Base-by-base conservation (phyloP, 768 basidiomycete genomes). In the Clitopilus passeckerianus region DNA sequence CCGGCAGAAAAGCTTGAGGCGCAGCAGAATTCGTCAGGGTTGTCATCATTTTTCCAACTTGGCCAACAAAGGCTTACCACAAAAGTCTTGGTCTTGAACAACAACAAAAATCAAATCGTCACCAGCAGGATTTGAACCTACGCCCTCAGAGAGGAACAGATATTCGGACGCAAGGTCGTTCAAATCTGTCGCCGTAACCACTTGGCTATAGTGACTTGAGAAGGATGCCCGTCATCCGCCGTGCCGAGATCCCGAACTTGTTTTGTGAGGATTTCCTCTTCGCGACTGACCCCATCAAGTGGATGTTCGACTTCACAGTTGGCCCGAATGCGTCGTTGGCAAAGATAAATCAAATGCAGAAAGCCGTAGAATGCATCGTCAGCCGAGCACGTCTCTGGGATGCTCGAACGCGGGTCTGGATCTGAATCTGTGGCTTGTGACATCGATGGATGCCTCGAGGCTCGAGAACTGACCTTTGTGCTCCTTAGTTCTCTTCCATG, bases 151-250 rank as follows among this genome's bases (percentile, higher is more conserved):
- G 57, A 58, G 57, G 57, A 61, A 55, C 54, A 55, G 54, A 55
- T 55, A 55, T 55, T 55, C 20, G 27, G 20, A 50, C 37, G 3
- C 37, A 46, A 46, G 6, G 22, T 55, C 7, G 20, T 50, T 50
- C 46, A 50, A 85, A 84, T 85, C 84, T 85, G 83, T 85, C 84
- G 83, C 85, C 81, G 79, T 85, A 85, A 85, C 83, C 84, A 84
- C 84, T 86, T 84, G 82, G 83, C 83, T 84, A 86, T 85, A 82
- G 82, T 80, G 83, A 50, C 46, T 50, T 50, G 46, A 2, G 6
- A 5, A 4, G 46, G 6, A 50, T 7, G 46, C 46, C 20, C 46
- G 46, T 10, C 20, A 10, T 16, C 18, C 10, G 46, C 46, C 37
- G 37, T 41, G 12, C 37, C 37, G n/a, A 41, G 27, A 30, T 30